phyloP scores from a whole-genome alignment of 2,329 filamentous ascomycete species.

The Talaromyces sp. region DNA sequence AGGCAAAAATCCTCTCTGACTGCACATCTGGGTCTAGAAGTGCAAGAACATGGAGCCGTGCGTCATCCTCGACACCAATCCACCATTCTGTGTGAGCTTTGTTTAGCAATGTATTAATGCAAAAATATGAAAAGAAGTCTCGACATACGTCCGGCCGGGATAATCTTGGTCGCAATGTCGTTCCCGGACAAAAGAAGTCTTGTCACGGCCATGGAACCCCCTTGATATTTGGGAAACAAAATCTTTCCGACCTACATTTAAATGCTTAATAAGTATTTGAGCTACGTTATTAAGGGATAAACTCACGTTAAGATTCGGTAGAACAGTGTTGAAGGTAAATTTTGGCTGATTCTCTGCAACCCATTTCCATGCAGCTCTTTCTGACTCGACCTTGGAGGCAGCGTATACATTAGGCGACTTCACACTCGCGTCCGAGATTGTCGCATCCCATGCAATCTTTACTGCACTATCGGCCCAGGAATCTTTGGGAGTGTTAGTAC shows the following conservation, averaged over 20 bases:
- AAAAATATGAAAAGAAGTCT: background rate
- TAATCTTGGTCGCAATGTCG: background rate
- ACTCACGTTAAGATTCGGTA: constrained; percentile 28
- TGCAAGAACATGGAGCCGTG: constrained; percentile 49
- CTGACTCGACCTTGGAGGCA: constrained; percentile 42
- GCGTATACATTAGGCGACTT: constrained; percentile 28
- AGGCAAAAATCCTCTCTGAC: constrained; percentile 49
- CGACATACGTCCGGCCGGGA: background rate
- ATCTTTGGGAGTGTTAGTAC: background rate
- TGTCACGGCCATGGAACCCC: background rate
- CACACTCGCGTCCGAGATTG: constrained; percentile 21
- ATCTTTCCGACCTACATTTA: background rate
- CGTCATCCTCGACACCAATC: constrained; percentile 44
- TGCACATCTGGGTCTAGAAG: constrained; percentile 40
- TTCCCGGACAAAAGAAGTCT: background rate
- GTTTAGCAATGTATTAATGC: background rate
- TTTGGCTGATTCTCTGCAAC: constrained; percentile 36
- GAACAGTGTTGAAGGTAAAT: constrained; percentile 37
- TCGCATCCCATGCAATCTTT: constrained; percentile 9
- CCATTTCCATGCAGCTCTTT: constrained; percentile 43
- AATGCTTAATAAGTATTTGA: background rate
- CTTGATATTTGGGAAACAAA: background rate
- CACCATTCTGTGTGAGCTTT: constrained; percentile 30
- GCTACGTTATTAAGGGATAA: background rate
- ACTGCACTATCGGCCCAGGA: background rate